Evolutionary conservation across 257 asterid species (phyloP), one percentile per base, ranked within the genome.

Genomic region (Misopates orontium): DNA sequence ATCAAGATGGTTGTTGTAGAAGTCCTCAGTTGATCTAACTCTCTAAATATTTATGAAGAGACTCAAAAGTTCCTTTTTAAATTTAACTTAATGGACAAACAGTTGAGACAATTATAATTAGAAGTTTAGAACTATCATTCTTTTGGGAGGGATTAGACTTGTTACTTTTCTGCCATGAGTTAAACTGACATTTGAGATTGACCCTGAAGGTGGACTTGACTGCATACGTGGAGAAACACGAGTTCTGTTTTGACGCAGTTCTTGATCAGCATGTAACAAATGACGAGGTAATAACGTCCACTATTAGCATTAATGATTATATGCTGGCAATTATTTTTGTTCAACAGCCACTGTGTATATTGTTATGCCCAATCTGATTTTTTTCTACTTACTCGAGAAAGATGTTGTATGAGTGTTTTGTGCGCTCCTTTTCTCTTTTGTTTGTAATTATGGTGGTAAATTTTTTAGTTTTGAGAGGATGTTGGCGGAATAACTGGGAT

Each of bases 201-300:
- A 31, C 75, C 56, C 44, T 66, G 80, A 73, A 94, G 99, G 97
- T 94, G 72, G 99, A 94, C 78, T 83, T 94, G 88, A 94, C 99
- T 65, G 97, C 97, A 51, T 94, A 94, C 54, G 95, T 88, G 74
- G 99, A 94, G 81, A 94, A 84, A 78, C 99, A 94, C 22, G 99
- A 86, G 81, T 94, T 90, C 80, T 84, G 93, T 80, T 90, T 94
- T 77, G 97, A 94, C 81, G 97, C 96, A 20, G 99, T 94, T 73
- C 88, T 94, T 25, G 91, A 94, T 79, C 96, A 90, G 75, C 73
- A 85, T 41, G 99, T 94, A 64, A 74, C 96, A 18, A 94, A 94
- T 79, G 96, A 88, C 74, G 99, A 90, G 99, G 99, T 94, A 84
- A 67, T 66, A 48, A 57, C 56, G 74, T 72, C 75, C 40, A 47